Evolutionary conservation across 208 protist genomes (phyloP).

Genomic region (Angomonas deanei): DNA sequence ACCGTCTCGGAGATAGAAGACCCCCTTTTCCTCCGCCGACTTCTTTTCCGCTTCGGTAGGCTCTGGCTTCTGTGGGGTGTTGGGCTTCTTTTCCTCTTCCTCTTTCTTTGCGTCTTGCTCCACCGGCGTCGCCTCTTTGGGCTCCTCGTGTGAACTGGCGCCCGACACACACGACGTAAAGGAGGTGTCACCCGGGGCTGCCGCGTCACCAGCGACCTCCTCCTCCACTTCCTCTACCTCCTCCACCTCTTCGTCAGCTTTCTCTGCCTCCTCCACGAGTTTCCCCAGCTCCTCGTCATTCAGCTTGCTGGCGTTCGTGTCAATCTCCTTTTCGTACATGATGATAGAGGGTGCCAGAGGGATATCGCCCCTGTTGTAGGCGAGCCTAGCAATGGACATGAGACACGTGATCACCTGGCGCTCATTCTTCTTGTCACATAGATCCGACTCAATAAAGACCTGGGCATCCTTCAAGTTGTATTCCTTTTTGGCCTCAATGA

Average conservation of each 20-base stretch:
- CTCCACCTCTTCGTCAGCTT: background rate
- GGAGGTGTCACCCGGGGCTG: background rate
- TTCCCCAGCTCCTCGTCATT: slow-evolving; percentile 29
- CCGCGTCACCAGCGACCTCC: background rate
- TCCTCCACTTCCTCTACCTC: background rate
- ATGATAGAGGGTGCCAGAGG: slow-evolving; percentile 33
- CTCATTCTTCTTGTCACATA: slow-evolving; percentile 70
- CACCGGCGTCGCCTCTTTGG: background rate
- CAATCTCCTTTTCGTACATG: slow-evolving; percentile 61
- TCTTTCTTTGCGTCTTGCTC: background rate
- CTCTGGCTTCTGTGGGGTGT: slow-evolving; percentile 6
- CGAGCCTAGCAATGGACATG: slow-evolving; percentile 57
- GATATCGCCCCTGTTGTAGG: slow-evolving; percentile 35
- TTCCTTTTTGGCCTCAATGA: slow-evolving; percentile 24
- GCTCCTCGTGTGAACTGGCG: background rate
- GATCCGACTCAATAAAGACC: slow-evolving; percentile 69
- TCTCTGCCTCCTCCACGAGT: slow-evolving; percentile 26
- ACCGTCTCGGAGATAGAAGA: background rate
- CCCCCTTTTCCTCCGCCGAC: slow-evolving; percentile 6
- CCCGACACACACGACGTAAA: no score
- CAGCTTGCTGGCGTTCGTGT: slow-evolving; percentile 21
- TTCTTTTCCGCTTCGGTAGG: background rate
- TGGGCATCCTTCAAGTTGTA: slow-evolving; percentile 52
- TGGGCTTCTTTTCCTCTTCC: background rate
- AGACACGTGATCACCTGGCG: slow-evolving; percentile 75